These are phyloP conservation scores for Aplosporella prunicola DNA, from an alignment of 2,329 filamentous ascomycete species.

Conservation along the genomic window DNA sequence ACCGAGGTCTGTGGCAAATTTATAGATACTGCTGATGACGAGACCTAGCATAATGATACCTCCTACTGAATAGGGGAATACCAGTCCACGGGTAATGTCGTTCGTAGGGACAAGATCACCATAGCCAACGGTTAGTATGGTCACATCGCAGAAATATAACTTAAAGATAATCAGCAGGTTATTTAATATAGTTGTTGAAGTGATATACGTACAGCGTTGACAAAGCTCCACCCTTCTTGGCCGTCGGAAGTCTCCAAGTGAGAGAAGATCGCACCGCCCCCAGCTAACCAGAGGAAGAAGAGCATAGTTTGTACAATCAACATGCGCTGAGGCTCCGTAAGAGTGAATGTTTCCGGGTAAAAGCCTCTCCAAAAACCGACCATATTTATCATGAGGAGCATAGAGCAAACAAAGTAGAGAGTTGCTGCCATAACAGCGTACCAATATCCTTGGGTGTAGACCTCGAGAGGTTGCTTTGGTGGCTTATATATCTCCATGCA, in stretches of 20 bases:
- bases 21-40: conserved; percentile 70
- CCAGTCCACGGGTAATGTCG: conserved; percentile 54
- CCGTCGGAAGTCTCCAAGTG: conserved; percentile 47
- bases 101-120: conserved; percentile 48
- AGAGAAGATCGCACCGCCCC: conserved; percentile 68
- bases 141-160: conserved; percentile 37
- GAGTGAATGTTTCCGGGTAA: conserved; percentile 67
- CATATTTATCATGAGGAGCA: conserved; percentile 70
- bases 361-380: conserved; percentile 64
- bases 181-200: neutral
- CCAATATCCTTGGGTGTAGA: conserved; percentile 75
- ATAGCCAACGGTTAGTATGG: conserved; percentile 33
- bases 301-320: conserved; percentile 85
- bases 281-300: conserved; percentile 69
- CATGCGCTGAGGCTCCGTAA: conserved; percentile 74
- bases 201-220: conserved; percentile 46
- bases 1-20: conserved; percentile 50
- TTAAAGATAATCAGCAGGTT: conserved; percentile 3
- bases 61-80: conserved; percentile 75
- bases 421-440: conserved; percentile 72
- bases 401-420: conserved; percentile 70
- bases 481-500: conserved; percentile 55
- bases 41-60: conserved; percentile 80
- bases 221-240: conserved; percentile 53
- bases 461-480: conserved; percentile 38